These are phyloP conservation scores for Pichia rugopelliculosa DNA, from an alignment of 805 yeast species.

Conservation along the genomic window DNA sequence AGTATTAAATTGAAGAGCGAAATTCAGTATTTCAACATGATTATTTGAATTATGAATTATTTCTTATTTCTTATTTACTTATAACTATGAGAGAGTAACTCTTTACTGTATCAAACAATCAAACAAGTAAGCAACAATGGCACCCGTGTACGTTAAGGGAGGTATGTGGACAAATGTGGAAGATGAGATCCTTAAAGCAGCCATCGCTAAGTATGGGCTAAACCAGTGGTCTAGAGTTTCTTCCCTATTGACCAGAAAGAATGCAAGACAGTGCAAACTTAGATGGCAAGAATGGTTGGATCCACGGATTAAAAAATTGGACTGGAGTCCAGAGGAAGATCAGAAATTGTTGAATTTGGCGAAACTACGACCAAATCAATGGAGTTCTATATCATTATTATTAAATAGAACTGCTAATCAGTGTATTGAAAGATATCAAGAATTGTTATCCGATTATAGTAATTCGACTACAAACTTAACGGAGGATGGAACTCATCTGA, in stretches of 20 bases:
- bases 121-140: slow-evolving; percentile 26
- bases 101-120: background rate
- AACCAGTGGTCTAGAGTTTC: slow-evolving; percentile 94
- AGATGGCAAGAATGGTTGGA: slow-evolving; percentile 87
- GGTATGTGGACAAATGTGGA: slow-evolving; percentile 84
- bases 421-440: slow-evolving; percentile 79
- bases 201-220: slow-evolving; percentile 86
- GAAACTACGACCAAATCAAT: slow-evolving; percentile 76
- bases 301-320: slow-evolving; percentile 56
- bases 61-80: background rate
- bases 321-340: slow-evolving; percentile 77
- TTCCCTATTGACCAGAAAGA: slow-evolving; percentile 74
- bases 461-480: slow-evolving; percentile 2
- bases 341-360: slow-evolving; percentile 59
- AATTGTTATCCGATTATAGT: slow-evolving; percentile 45
- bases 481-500: background rate
- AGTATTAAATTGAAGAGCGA: too few species aligned
- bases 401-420: slow-evolving; percentile 82
- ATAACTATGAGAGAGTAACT: too few species aligned
- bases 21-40: too few species aligned
- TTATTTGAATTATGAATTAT: background rate
- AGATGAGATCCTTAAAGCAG: slow-evolving; percentile 85
- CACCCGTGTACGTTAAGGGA: slow-evolving; percentile 72
- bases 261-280: slow-evolving; percentile 87
- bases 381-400: slow-evolving; percentile 83